Evolutionary conservation across 164 flowering plant species (phyloP).

Genomic region (Platanus orientalis): DNA sequence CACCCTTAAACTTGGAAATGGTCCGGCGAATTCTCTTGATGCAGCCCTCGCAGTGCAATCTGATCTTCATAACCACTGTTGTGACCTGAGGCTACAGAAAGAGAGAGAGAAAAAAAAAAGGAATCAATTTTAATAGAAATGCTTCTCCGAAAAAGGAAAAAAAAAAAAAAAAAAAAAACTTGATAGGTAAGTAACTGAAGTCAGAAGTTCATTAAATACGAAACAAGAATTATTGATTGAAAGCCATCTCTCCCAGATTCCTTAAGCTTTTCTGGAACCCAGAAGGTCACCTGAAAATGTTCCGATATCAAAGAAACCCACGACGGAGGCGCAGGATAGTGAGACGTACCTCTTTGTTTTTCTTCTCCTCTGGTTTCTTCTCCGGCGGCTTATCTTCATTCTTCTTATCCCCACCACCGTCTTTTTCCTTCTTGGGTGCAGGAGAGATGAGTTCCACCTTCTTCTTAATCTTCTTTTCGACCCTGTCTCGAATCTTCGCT

Average conservation of each 20-base stretch:
- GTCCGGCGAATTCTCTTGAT: conserved; percentile 44
- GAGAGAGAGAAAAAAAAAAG: neutral
- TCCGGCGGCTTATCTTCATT: conserved; percentile 28
- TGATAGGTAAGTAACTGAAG: too few relatives aligned
- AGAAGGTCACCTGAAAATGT: neutral
- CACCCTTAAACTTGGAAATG: conserved; percentile 61
- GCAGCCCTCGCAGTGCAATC: conserved; percentile 86
- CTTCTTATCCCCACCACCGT: conserved; percentile 29
- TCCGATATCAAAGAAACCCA: too few relatives aligned
- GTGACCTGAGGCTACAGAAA: conserved; percentile 28
- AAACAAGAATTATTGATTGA: neutral
- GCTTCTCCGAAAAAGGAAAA: neutral
- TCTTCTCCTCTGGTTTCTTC: conserved; percentile 8
- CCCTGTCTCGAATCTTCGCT: conserved; percentile 29
- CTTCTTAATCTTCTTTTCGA: conserved; percentile 41
- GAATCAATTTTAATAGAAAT: neutral
- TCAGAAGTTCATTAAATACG: too few relatives aligned
- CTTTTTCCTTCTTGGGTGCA: conserved; percentile 23
- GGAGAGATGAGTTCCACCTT: conserved; percentile 56
- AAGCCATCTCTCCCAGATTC: neutral
- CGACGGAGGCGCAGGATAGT: neutral
- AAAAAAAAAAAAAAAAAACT: too few relatives aligned
- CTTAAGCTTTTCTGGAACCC: neutral
- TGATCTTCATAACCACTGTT: conserved; percentile 56
- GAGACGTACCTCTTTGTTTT: conserved; percentile 1